Conservation (phyloP, 805 yeast genomes). For the Blastobotrys peoriensis region DNA sequence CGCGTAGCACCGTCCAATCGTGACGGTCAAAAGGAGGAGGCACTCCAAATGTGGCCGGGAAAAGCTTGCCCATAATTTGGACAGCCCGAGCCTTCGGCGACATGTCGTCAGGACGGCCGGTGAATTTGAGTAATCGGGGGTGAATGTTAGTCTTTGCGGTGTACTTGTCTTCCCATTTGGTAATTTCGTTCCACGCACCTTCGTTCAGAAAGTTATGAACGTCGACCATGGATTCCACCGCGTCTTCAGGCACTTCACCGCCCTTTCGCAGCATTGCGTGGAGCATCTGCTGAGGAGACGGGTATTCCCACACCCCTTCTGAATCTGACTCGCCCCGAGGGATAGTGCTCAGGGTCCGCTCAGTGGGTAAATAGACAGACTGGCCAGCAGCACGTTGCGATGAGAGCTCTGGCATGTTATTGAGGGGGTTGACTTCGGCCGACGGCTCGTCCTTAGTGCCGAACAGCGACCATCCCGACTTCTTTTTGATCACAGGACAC, state of each 20-base stretch:
- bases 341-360: conserved; percentile 74
- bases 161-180: conserved; percentile 83
- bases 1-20: conserved; percentile 93
- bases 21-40: conserved; percentile 97
- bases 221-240: conserved; percentile 94
- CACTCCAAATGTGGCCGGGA: conserved; percentile 65
- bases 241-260: conserved; percentile 88
- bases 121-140: conserved; percentile 79
- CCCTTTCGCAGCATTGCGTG: conserved; percentile 97
- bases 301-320: conserved; percentile 94
- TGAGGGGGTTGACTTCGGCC: conserved; percentile 59
- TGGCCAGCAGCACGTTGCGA: conserved; percentile 76
- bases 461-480: background rate
- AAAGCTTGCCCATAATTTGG: conserved; percentile 56
- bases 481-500: background rate
- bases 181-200: conserved; percentile 94
- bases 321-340: conserved; percentile 67
- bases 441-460: background rate
- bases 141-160: conserved; percentile 46
- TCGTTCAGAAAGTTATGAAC: conserved; percentile 95
- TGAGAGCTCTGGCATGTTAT: conserved; percentile 80
- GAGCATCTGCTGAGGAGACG: conserved; percentile 98
- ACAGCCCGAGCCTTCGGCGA: conserved; percentile 80
- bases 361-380: conserved; percentile 68
- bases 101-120: conserved; percentile 84